Conservation (phyloP, 495 filamentous ascomycete genomes). For the Lasiosphaeria hispida region DNA sequence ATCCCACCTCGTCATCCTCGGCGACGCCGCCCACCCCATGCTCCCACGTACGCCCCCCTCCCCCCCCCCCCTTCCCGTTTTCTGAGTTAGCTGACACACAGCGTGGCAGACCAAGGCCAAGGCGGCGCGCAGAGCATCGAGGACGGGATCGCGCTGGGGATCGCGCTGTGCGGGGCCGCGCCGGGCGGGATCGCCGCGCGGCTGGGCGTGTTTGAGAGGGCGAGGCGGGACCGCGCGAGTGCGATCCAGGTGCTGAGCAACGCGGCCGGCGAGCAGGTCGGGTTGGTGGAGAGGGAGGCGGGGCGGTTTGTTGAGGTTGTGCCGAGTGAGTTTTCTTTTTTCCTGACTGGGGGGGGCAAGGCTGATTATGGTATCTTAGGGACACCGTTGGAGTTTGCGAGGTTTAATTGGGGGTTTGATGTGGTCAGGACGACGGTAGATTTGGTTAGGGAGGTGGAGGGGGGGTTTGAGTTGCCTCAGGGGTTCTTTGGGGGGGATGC, state of each 20-base stretch:
- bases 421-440: too few species aligned
- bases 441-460: too few species aligned
- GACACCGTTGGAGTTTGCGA: too few species aligned
- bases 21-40: slow-evolving; percentile 54
- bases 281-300: slow-evolving; percentile 23
- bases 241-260: slow-evolving; percentile 51
- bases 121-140: slow-evolving; percentile 49
- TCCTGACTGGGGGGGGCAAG: too few species aligned
- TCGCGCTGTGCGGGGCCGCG: slow-evolving; percentile 27
- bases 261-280: slow-evolving; percentile 25
- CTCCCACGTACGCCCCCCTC: slow-evolving; percentile 33
- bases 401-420: too few species aligned
- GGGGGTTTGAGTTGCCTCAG: too few species aligned
- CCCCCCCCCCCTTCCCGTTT: not conserved
- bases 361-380: too few species aligned
- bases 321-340: slow-evolving; percentile 17
- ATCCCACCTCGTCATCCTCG: slow-evolving; percentile 42
- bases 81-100: slow-evolving; percentile 10
- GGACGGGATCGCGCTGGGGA: slow-evolving; percentile 43
- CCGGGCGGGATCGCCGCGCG: slow-evolving; percentile 38
- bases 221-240: slow-evolving; percentile 50
- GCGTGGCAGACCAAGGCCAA: slow-evolving; percentile 40
- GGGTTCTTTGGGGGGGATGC: too few species aligned
- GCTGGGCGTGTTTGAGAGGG: slow-evolving; percentile 51
- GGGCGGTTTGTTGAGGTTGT: slow-evolving; percentile 23